Percentiles rank a stretch among this genome's conserved stretches.
These are phyloP conservation scores for Fusarium pseudoanthophilum DNA, from an alignment of 2,329 filamentous ascomycete species.

Conservation along the genomic window DNA sequence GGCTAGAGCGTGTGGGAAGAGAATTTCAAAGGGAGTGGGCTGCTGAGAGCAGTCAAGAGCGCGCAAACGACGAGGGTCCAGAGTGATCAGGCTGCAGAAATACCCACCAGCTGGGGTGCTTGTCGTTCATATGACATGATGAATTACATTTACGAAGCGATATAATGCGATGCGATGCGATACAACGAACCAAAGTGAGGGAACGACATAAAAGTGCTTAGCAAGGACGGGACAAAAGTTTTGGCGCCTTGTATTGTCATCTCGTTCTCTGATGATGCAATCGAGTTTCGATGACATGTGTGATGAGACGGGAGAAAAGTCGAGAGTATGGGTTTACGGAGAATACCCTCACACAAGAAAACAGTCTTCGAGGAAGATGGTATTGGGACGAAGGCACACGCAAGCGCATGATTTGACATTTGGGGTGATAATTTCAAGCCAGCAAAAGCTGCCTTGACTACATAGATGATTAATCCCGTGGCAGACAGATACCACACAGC, in stretches of 20 bases:
- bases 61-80: slow-evolving; percentile 38
- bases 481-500: slow-evolving; percentile 10
- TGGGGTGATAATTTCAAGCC: slow-evolving; percentile 5
- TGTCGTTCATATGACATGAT: slow-evolving; percentile 23
- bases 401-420: neutral
- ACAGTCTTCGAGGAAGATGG: neutral
- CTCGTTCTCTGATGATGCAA: slow-evolving; percentile 13
- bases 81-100: slow-evolving; percentile 35
- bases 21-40: slow-evolving; percentile 66
- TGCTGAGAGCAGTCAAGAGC: slow-evolving; percentile 43
- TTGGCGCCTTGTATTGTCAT: slow-evolving; percentile 6
- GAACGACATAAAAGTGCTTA: neutral
- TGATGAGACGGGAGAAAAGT: neutral
- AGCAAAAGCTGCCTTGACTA: slow-evolving; percentile 1
- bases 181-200: slow-evolving; percentile 15
- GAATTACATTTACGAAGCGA: slow-evolving; percentile 42
- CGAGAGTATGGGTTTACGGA: neutral
- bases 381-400: neutral
- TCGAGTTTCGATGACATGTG: neutral
- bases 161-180: slow-evolving; percentile 32
- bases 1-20: slow-evolving; percentile 64
- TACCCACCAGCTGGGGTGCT: neutral
- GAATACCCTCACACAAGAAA: neutral
- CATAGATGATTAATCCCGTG: slow-evolving; percentile 21
- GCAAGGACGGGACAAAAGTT: slow-evolving; percentile 4